phyloP scores from a whole-genome alignment of 352 stramenopile species.

The Phytopythium litorale region DNA sequence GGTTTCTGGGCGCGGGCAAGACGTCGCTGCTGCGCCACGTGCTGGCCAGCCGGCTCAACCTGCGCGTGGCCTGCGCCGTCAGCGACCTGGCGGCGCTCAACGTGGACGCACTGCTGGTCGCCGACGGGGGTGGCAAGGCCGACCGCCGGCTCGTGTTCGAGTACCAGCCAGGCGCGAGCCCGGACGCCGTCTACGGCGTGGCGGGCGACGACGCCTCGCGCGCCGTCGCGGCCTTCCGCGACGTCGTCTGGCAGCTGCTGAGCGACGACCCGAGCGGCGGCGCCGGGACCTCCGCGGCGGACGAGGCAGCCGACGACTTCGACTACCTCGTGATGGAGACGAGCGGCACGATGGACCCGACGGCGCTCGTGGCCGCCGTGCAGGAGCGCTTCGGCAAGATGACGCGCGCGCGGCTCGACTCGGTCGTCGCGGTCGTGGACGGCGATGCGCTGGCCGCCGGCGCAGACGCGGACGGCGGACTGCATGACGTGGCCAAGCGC shows the following conservation, averaged over 20 bases:
- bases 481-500: conserved; percentile 41
- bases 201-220: conserved; percentile 16
- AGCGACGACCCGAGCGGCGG: conserved; percentile 16
- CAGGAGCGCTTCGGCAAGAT: conserved; percentile 77
- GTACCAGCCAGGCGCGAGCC: conserved; percentile 11
- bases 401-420: conserved; percentile 73
- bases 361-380: conserved; percentile 54
- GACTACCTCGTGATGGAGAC: conserved; percentile 80
- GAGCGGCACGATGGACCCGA: conserved; percentile 70
- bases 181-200: conserved; percentile 32
- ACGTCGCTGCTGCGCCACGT: conserved; percentile 66
- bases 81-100: conserved; percentile 70
- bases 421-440: conserved; percentile 73
- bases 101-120: conserved; percentile 62
- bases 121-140: no score
- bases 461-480: conserved; percentile 13
- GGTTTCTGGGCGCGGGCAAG: conserved; percentile 66
- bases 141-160: conserved; percentile 27
- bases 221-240: conserved; percentile 52
- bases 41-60: conserved; percentile 60
- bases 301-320: conserved; percentile 30
- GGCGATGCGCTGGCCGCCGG: conserved; percentile 62
- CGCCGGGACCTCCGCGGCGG: background rate
- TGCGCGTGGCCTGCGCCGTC: conserved; percentile 62
- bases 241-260: conserved; percentile 60